These are phyloP conservation scores for Clonostachys sp. DNA, from an alignment of 2,329 filamentous ascomycete species.

Conservation along the genomic window DNA sequence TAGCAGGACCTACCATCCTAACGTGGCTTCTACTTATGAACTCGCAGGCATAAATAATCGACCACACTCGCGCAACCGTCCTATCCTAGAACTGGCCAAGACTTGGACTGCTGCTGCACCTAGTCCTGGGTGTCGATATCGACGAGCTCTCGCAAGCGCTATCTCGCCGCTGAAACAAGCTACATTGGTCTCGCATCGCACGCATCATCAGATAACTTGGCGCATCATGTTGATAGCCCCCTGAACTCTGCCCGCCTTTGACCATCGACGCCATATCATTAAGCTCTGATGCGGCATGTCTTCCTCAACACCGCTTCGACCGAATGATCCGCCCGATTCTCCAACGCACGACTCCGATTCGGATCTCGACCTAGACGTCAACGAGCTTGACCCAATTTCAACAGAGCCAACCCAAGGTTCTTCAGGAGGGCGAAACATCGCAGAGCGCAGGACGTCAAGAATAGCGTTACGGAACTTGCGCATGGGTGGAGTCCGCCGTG, in stretches of 20 bases:
- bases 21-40: too few relatives aligned
- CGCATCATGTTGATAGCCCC: neutral
- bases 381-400: constrained; percentile 71
- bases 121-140: too few relatives aligned
- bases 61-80: too few relatives aligned
- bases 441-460: constrained; percentile 42
- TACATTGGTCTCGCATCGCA: too few relatives aligned
- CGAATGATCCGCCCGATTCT: constrained; percentile 56
- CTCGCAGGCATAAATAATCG: too few relatives aligned
- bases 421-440: constrained; percentile 15
- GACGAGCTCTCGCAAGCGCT: too few relatives aligned
- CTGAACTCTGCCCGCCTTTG: neutral
- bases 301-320: constrained; percentile 44
- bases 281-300: constrained; percentile 43
- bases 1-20: too few relatives aligned
- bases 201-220: too few relatives aligned
- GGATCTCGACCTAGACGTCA: constrained; percentile 66
- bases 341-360: constrained; percentile 69
- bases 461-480: constrained; percentile 71
- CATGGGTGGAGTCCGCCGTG: constrained; percentile 58
- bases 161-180: too few relatives aligned
- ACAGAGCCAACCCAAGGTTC: constrained; percentile 23
- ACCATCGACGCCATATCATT: neutral
- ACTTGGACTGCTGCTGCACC: too few relatives aligned
- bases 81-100: too few relatives aligned